Evolutionary conservation across 345 rosid species (phyloP).

Genomic region (Trapa bicornis): DNA sequence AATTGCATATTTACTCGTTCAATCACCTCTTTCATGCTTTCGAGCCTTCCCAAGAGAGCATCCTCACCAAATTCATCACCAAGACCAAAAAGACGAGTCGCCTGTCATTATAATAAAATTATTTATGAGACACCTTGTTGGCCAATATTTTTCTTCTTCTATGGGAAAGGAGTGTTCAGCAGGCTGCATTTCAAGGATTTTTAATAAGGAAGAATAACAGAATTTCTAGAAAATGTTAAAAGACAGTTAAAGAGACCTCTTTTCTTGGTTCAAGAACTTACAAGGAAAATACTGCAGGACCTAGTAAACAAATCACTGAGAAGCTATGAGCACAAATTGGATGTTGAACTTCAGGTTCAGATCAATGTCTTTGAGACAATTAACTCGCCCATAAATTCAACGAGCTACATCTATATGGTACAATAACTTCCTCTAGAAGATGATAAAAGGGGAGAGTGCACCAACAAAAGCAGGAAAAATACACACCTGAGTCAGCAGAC

Average conservation of each 20-base stretch:
- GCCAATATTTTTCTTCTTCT: background rate
- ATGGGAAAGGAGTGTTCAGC: background rate
- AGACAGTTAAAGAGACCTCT: background rate
- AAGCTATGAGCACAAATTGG: background rate
- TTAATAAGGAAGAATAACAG: background rate
- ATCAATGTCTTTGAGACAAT: background rate
- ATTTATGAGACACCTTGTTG: background rate
- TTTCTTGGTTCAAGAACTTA: background rate
- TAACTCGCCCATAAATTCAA: background rate
- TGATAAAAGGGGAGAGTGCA: background rate
- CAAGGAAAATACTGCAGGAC: background rate
- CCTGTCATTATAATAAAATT: conserved; percentile 25
- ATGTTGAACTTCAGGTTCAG: background rate
- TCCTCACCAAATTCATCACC: conserved; percentile 95
- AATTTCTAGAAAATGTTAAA: too few species aligned
- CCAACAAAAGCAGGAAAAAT: background rate
- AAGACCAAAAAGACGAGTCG: conserved; percentile 77
- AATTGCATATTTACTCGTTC: conserved; percentile 95
- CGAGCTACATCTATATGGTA: background rate
- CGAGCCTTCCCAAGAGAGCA: conserved; percentile 93
- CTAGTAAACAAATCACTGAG: background rate
- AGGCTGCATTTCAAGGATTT: background rate
- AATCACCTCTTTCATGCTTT: conserved; percentile 95
- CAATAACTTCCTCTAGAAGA: background rate
- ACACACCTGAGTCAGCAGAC: conserved; percentile 79